phyloP scores from a whole-genome alignment of 805 yeast species.

The Ogataea zsoltii region DNA sequence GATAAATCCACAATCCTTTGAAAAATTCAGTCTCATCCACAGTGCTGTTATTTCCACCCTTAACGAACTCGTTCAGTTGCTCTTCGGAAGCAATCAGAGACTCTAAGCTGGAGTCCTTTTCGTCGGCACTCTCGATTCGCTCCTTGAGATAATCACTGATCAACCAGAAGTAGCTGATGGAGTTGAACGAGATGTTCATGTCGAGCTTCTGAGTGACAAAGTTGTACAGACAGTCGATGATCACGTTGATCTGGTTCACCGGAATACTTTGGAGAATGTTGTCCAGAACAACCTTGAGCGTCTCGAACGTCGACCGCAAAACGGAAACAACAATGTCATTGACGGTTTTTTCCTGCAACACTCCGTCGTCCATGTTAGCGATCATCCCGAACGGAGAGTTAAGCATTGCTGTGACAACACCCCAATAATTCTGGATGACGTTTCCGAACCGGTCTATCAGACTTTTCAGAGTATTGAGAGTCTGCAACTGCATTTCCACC shows the following conservation, averaged over 20 bases:
- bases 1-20: constrained; percentile 60
- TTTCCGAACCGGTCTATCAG: constrained; percentile 80
- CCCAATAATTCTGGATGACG: constrained; percentile 63
- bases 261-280: constrained; percentile 82
- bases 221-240: constrained; percentile 70
- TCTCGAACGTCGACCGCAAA: constrained; percentile 72
- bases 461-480: constrained; percentile 63
- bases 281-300: constrained; percentile 79
- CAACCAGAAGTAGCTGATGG: constrained; percentile 90
- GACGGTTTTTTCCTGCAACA: constrained; percentile 35
- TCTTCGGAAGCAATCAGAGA: constrained; percentile 21
- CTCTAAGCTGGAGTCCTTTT: constrained; percentile 13
- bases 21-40: constrained; percentile 29
- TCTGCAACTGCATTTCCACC: constrained; percentile 63
- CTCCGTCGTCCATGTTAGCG: constrained; percentile 22
- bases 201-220: constrained; percentile 74
- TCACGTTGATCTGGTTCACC: constrained; percentile 53
- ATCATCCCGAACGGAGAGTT: constrained; percentile 57
- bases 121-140: constrained; percentile 22
- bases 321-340: constrained; percentile 52
- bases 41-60: constrained; percentile 7
- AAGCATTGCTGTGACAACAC: constrained; percentile 60
- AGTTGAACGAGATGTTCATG: constrained; percentile 84
- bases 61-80: constrained; percentile 20
- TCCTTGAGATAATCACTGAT: constrained; percentile 73